Evolutionary conservation across 2,329 filamentous ascomycete species (phyloP).

Genomic region (Penicillium rolfsii): DNA sequence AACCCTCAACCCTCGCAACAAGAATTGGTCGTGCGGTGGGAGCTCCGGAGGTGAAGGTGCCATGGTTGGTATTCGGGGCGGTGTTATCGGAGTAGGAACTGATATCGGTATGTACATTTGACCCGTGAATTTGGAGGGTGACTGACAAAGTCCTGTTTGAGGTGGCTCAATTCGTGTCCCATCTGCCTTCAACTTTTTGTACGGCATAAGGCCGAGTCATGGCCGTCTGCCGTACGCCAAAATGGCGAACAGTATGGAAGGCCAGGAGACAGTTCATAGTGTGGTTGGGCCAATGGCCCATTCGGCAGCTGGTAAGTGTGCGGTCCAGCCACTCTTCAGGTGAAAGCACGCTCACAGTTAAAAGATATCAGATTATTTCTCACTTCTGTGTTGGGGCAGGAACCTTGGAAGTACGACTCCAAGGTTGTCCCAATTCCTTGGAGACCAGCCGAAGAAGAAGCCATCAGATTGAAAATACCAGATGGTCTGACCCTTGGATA

Average conservation of each 20-base stretch:
- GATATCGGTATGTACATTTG: constrained; percentile 53
- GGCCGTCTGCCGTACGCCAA: constrained; percentile 40
- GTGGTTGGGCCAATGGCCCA: constrained; percentile 42
- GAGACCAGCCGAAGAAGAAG: constrained; percentile 33
- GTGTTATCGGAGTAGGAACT: constrained; percentile 64
- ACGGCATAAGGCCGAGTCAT: constrained; percentile 45
- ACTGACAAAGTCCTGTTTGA: background rate
- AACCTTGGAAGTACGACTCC: constrained; percentile 45
- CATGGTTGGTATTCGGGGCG: constrained; percentile 59
- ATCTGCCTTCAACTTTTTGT: constrained; percentile 47
- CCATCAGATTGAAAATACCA: constrained; percentile 27
- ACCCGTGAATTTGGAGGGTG: background rate
- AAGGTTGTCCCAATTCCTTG: constrained; percentile 43
- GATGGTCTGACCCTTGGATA: constrained; percentile 38
- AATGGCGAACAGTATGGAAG: constrained; percentile 42
- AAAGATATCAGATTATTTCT: constrained; percentile 33
- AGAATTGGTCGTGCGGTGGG: constrained; percentile 67
- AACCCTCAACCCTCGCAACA: constrained; percentile 65
- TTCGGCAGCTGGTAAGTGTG: constrained; percentile 27
- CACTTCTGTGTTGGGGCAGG: constrained; percentile 36
- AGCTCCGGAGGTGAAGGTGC: constrained; percentile 70
- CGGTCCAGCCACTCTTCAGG: no score
- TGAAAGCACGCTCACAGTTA: background rate
- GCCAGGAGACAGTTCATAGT: constrained; percentile 39
- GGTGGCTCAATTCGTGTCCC: constrained; percentile 50